phyloP scores from a whole-genome alignment of 345 rosid genomes.

The Eucalyptus sp. region DNA sequence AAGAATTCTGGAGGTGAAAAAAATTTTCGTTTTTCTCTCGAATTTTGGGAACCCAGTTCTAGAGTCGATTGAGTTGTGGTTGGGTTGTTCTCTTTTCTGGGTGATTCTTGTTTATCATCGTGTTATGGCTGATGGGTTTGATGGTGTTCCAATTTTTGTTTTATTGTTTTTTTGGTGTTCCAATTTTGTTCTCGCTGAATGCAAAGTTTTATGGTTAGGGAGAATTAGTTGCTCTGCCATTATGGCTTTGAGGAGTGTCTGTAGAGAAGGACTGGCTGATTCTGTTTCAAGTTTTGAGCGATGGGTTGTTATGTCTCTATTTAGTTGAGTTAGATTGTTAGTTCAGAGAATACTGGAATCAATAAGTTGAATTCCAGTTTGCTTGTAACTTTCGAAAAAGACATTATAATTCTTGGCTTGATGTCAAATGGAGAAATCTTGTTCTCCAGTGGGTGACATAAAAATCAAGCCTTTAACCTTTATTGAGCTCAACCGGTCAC shows the following conservation, averaged over 20 bases:
- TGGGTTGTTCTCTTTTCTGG: neutral
- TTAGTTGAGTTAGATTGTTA: neutral
- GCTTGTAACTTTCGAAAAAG: neutral
- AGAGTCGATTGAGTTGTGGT: neutral
- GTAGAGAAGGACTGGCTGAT: neutral
- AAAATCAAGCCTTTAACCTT: neutral
- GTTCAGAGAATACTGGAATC: neutral
- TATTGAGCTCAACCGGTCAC: neutral
- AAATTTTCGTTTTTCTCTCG: neutral
- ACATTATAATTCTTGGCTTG: neutral
- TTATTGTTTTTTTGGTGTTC: neutral
- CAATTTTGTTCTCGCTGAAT: neutral
- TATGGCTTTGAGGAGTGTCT: neutral
- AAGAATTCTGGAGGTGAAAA: constrained; percentile 76
- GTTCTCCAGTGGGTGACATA: neutral
- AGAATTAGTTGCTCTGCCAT: neutral
- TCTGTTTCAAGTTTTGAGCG: neutral
- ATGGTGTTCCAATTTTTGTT: neutral
- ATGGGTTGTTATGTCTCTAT: neutral
- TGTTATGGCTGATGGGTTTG: neutral
- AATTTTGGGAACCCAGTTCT: neutral
- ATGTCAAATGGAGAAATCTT: neutral
- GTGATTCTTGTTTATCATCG: neutral
- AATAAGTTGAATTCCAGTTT: neutral
- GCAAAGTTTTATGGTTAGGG: neutral